These are phyloP conservation scores for Beta vulgaris DNA, from an alignment of 148 eudicot genomes.

Conservation along the genomic window DNA sequence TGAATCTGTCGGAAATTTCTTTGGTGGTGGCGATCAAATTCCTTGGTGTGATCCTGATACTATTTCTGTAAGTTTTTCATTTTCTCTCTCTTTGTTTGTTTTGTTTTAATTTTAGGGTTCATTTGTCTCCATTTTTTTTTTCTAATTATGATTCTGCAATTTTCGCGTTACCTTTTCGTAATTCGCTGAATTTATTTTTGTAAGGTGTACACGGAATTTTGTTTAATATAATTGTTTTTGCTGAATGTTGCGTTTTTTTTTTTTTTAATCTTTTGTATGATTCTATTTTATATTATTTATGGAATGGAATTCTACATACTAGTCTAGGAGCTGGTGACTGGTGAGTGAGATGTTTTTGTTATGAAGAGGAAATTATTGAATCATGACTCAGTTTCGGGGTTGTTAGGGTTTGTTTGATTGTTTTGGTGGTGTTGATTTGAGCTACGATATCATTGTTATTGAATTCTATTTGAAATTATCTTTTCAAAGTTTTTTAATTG, in stretches of 20 bases:
- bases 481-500: too few relatives aligned
- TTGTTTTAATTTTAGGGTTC: background rate
- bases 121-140: background rate
- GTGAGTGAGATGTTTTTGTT: background rate
- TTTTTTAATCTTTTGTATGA: too few relatives aligned
- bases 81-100: background rate
- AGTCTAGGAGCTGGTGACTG: too few relatives aligned
- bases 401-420: background rate
- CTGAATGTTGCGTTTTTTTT: too few relatives aligned
- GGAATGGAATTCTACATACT: too few relatives aligned
- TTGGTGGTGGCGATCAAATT: conserved; percentile 70
- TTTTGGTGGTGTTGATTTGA: background rate
- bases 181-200: too few relatives aligned
- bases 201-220: too few relatives aligned
- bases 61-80: conserved; percentile 48
- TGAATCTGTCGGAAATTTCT: conserved; percentile 65
- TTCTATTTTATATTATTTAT: too few relatives aligned
- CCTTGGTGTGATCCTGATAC: conserved; percentile 73
- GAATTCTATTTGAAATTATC: background rate
- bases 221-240: too few relatives aligned
- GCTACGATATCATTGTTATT: background rate
- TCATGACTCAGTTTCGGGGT: background rate
- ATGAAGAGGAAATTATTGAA: background rate
- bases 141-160: background rate
- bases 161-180: background rate